phyloP scores from a whole-genome alignment of 2,329 filamentous ascomycete species.

The Phyllosticta citrichinensis region DNA sequence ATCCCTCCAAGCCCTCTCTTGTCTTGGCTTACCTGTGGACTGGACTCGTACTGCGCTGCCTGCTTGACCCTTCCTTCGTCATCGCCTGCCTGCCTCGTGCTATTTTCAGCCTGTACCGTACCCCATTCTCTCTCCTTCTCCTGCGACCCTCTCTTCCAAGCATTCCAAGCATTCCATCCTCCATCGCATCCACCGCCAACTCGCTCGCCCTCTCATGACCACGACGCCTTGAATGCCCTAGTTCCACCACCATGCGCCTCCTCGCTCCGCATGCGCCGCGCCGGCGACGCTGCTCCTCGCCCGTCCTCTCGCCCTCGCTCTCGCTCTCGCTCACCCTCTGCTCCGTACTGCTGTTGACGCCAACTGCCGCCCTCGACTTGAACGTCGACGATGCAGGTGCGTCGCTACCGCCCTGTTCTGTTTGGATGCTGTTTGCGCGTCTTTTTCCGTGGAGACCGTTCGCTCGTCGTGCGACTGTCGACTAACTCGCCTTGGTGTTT shows the following conservation, averaged over 20 bases:
- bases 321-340: background rate
- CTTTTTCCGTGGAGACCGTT: too few relatives aligned
- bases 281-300: background rate
- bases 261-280: background rate
- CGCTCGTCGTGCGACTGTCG: background rate
- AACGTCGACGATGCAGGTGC: slow-evolving; percentile 1
- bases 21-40: background rate
- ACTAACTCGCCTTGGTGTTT: background rate
- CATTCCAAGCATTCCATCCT: background rate
- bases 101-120: background rate
- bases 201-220: background rate
- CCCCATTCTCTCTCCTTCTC: background rate
- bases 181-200: background rate
- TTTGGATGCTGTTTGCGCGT: too few relatives aligned
- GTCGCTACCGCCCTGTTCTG: background rate
- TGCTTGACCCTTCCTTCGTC: background rate
- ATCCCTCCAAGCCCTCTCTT: background rate
- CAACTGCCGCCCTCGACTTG: background rate
- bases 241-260: background rate
- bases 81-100: background rate
- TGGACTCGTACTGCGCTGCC: background rate
- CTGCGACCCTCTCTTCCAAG: background rate
- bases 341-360: background rate
- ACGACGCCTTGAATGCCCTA: background rate
- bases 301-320: background rate